Evolutionary conservation across 345 rosid species (phyloP).

Genomic region (Gynandropsis gynandra): DNA sequence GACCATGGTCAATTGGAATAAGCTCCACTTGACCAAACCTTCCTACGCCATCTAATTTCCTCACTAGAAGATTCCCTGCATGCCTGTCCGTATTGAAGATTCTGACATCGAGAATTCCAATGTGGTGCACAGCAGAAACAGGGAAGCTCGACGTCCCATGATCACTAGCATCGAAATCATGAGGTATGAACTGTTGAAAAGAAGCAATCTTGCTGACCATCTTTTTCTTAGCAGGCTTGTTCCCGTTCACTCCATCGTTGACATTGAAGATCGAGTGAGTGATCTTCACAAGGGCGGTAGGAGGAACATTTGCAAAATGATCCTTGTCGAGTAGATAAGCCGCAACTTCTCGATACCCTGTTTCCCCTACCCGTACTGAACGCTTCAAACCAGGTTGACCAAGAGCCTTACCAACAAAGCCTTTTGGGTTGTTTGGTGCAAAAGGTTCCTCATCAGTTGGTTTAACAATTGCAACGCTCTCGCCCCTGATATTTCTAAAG

Average conservation of each 20-base stretch:
- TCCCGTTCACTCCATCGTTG: conserved; percentile 31
- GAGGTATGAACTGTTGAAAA: conserved; percentile 51
- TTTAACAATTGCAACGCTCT: conserved; percentile 60
- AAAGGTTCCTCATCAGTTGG: conserved; percentile 83
- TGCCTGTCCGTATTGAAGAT: conserved; percentile 61
- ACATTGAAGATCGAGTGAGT: conserved; percentile 53
- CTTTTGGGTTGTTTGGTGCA: conserved; percentile 72
- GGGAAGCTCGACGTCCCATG: conserved; percentile 59
- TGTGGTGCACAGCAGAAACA: conserved; percentile 52
- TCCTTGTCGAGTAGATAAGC: conserved; percentile 73
- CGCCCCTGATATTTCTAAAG: conserved; percentile 40
- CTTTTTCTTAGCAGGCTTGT: conserved; percentile 31
- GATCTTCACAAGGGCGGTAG: conserved; percentile 69
- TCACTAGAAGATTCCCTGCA: conserved; percentile 76
- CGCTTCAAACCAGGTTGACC: conserved; percentile 75
- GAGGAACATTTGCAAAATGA: conserved; percentile 73
- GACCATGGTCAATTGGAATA: conserved; percentile 92
- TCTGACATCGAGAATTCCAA: conserved; percentile 54
- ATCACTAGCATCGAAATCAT: conserved; percentile 66
- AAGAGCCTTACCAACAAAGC: conserved; percentile 53
- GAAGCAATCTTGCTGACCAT: conserved; percentile 52
- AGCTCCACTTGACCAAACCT: conserved; percentile 74
- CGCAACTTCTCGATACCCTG: conserved; percentile 70
- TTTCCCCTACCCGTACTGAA: conserved; percentile 68
- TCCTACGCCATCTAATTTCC: conserved; percentile 59